A percentile compares a stretch with the other conserved stretches of the same genome.
These are phyloP conservation scores for Phaffomyces antillensis DNA, from an alignment of 805 yeast species.

Conservation along the genomic window DNA sequence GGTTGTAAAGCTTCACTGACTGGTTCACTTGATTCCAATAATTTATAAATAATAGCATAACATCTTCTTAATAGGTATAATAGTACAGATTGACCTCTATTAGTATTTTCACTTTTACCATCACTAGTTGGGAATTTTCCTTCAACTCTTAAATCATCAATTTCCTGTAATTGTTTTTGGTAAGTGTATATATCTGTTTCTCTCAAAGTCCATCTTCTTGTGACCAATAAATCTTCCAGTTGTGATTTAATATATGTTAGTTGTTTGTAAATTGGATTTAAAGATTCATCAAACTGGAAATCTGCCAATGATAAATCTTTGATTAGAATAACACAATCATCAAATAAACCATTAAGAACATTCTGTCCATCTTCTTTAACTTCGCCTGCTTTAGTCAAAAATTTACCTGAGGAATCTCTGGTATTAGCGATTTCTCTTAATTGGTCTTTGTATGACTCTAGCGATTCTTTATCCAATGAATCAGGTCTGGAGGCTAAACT, in stretches of 20 bases:
- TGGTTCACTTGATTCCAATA: conserved; percentile 89
- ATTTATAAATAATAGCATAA: conserved; percentile 82
- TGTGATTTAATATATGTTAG: conserved; percentile 61
- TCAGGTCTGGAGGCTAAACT: conserved; percentile 39
- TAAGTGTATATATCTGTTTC: conserved; percentile 88
- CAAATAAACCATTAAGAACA: conserved; percentile 67
- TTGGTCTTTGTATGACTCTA: conserved; percentile 30
- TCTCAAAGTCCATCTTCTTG: conserved; percentile 96
- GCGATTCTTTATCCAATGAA: conserved; percentile 21
- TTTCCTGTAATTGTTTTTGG: conserved; percentile 63
- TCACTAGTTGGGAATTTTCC: conserved; percentile 41
- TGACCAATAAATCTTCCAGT: conserved; percentile 76
- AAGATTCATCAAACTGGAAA: conserved; percentile 39
- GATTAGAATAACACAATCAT: conserved; percentile 73
- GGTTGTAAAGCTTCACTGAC: conserved; percentile 92
- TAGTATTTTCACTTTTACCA: conserved; percentile 9
- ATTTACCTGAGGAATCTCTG: conserved; percentile 53
- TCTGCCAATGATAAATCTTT: conserved; percentile 52
- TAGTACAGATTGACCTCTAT: conserved; percentile 53
- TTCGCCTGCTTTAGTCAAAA: conserved; percentile 31
- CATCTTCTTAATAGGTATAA: conserved; percentile 83
- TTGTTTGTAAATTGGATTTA: conserved; percentile 54
- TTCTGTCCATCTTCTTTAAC: conserved; percentile 33
- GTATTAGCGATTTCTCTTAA: conserved; percentile 37
- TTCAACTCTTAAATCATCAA: conserved; percentile 65